Percentiles rank a stretch among this genome's conserved stretches.
Conservation (phyloP, 495 filamentous ascomycete genomes). For the Viridothelium virens region DNA sequence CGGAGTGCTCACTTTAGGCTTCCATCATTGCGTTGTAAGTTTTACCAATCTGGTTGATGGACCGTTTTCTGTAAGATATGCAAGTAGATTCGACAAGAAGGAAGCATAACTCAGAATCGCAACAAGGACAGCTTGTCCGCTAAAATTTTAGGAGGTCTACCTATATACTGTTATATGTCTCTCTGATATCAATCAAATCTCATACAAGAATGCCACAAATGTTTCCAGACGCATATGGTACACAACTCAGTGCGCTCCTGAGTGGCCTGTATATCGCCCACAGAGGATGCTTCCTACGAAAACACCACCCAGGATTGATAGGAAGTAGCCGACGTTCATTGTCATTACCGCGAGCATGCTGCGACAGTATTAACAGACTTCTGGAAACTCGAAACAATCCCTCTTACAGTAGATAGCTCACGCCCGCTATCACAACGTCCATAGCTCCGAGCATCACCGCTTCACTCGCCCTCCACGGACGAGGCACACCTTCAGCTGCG, state of each 20-base stretch:
- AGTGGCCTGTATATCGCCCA: not conserved
- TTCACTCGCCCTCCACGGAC: slow-evolving; percentile 18
- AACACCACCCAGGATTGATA: slow-evolving; percentile 71
- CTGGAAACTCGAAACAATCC: not conserved
- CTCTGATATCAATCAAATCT: not conserved
- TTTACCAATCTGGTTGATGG: not conserved
- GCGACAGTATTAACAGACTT: not conserved
- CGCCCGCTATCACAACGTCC: slow-evolving; percentile 59
- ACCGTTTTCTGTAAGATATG: not conserved
- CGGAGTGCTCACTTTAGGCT: not conserved
- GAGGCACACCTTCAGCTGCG: not conserved
- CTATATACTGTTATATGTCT: not conserved
- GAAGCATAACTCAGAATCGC: not conserved
- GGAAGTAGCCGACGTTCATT: slow-evolving; percentile 89
- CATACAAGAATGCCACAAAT: not conserved
- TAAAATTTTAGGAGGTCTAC: not conserved
- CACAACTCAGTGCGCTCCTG: not conserved
- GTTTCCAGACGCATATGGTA: not conserved
- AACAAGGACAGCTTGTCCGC: not conserved
- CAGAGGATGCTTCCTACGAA: slow-evolving; percentile 53
- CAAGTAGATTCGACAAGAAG: not conserved
- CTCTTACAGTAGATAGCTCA: slow-evolving; percentile 85
- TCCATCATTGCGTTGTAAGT: not conserved
- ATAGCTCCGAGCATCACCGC: slow-evolving; percentile 37
- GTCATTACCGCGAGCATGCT: slow-evolving; percentile 98